These are phyloP conservation scores for Podila epicladia DNA, from an alignment of 192 early-diverging fungal species.

Conservation along the genomic window DNA sequence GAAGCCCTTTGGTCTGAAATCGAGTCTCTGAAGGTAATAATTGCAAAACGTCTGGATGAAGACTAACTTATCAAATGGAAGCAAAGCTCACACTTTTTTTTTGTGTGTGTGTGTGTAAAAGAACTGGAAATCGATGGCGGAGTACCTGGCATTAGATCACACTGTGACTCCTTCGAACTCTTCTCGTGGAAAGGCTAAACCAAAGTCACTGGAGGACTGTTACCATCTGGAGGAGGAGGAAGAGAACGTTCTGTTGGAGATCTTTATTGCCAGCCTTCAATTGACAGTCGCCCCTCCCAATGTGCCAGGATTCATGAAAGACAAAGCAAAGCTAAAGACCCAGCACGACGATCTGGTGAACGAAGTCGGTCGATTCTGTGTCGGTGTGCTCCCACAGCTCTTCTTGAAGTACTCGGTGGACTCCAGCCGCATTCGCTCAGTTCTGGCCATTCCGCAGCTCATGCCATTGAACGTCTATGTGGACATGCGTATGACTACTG, in stretches of 20 bases:
- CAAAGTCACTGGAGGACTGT: slow-evolving; percentile 30
- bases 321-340: slow-evolving; percentile 42
- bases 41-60: neutral
- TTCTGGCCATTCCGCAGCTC: slow-evolving; percentile 54
- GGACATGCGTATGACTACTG: slow-evolving; percentile 56
- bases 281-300: slow-evolving; percentile 31
- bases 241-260: slow-evolving; percentile 63
- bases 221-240: slow-evolving; percentile 61
- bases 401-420: slow-evolving; percentile 60
- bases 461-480: slow-evolving; percentile 59
- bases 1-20: slow-evolving; percentile 55
- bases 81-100: neutral
- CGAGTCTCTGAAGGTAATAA: slow-evolving; percentile 30
- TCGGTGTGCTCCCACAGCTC: slow-evolving; percentile 50
- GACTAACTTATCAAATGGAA: no score
- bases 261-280: slow-evolving; percentile 55
- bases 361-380: slow-evolving; percentile 56
- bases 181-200: slow-evolving; percentile 5
- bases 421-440: slow-evolving; percentile 45
- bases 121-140: slow-evolving; percentile 61
- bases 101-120: slow-evolving; percentile 4
- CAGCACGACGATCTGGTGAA: slow-evolving; percentile 49
- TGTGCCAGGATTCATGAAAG: slow-evolving; percentile 45
- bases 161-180: slow-evolving; percentile 3
- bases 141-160: slow-evolving; percentile 59